Percentiles rank a stretch among this genome's conserved stretches.
phyloP scores from a whole-genome alignment of 345 rosid genomes.

The Salix brachista region DNA sequence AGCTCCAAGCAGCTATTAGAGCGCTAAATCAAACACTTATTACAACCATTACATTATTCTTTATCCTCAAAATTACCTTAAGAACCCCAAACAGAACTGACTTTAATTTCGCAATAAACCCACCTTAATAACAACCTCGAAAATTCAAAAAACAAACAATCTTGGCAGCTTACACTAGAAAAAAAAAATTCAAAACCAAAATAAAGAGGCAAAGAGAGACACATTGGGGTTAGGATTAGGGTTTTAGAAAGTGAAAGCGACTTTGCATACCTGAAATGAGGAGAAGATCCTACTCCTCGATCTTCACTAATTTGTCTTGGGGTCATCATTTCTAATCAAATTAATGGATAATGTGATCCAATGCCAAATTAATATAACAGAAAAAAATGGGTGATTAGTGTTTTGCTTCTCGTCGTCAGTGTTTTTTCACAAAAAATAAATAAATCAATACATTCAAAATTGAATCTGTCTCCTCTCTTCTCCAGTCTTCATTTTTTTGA shows the following conservation, averaged over 20 bases:
- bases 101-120: too few species aligned
- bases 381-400: background rate
- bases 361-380: background rate
- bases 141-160: too few species aligned
- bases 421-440: background rate
- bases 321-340: constrained; percentile 53
- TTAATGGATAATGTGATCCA: too few species aligned
- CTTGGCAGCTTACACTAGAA: background rate
- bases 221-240: constrained; percentile 26
- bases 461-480: background rate
- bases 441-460: background rate
- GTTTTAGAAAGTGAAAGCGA: background rate
- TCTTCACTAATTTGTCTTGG: constrained; percentile 69
- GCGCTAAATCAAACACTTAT: too few species aligned
- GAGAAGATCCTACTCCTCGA: constrained; percentile 48
- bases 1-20: too few species aligned
- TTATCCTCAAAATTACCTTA: too few species aligned
- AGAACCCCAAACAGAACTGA: too few species aligned
- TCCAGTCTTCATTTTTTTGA: background rate
- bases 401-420: background rate
- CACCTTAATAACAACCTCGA: too few species aligned
- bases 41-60: too few species aligned
- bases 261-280: constrained; percentile 54
- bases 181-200: background rate
- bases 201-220: constrained; percentile 10